Evolutionary conservation across 257 asterid species (phyloP).

Genomic region (Phtheirospermum japonicum): DNA sequence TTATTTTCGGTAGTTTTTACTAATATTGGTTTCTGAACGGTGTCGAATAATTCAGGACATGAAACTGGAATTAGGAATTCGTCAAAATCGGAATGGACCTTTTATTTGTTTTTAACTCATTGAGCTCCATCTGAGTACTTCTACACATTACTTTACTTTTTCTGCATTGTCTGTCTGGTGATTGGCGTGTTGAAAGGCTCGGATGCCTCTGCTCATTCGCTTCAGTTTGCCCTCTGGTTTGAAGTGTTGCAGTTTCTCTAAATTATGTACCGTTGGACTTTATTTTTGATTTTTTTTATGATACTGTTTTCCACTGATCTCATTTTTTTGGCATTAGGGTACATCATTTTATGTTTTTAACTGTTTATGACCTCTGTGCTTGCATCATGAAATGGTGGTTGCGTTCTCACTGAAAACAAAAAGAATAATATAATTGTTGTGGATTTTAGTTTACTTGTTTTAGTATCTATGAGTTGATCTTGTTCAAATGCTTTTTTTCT

Average conservation of each 20-base stretch:
- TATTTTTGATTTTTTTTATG: neutral
- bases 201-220: constrained; percentile 3
- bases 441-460: neutral
- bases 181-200: constrained; percentile 16
- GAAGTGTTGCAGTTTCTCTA: constrained; percentile 10
- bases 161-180: constrained; percentile 2
- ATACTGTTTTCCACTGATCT: neutral
- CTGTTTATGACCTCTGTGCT: neutral
- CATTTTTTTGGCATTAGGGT: constrained; percentile 1
- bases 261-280: neutral
- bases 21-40: too few relatives aligned
- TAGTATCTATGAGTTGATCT: constrained; percentile 17
- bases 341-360: neutral
- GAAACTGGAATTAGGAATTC: neutral
- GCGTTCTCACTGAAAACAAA: constrained; percentile 18
- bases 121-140: too few relatives aligned
- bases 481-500: neutral
- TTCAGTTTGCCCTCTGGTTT: constrained; percentile 16
- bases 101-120: too few relatives aligned
- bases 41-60: neutral
- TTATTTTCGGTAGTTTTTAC: neutral
- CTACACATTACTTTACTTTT: neutral
- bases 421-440: neutral
- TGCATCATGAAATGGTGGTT: constrained; percentile 12
- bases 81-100: neutral